phyloP scores from a whole-genome alignment of 352 stramenopile species.

The Aphanomyces euteiches region DNA sequence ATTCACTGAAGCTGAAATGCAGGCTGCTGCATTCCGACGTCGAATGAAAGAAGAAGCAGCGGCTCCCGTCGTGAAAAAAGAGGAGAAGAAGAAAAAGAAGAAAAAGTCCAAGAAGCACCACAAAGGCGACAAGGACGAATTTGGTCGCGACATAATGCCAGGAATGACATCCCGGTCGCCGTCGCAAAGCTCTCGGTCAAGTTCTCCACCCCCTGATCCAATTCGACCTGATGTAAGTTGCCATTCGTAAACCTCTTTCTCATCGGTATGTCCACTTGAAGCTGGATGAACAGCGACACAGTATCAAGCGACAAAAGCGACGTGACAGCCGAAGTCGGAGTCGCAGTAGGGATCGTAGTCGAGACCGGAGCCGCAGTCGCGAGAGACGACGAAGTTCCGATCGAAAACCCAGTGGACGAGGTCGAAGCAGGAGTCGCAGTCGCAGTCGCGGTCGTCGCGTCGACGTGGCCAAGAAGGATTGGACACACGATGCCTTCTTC shows the following conservation, averaged over 20 bases:
- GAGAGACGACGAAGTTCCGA: not conserved
- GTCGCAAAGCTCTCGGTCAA: conserved; percentile 35
- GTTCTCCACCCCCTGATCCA: conserved; percentile 53
- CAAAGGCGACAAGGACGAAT: conserved; percentile 62
- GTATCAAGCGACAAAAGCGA: conserved; percentile 19
- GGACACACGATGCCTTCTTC: conserved; percentile 70
- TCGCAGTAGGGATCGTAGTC: conserved; percentile 16
- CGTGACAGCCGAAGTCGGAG: conserved; percentile 24
- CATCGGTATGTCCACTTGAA: conserved; percentile 23
- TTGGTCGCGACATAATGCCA: conserved; percentile 59
- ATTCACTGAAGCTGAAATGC: conserved; percentile 29
- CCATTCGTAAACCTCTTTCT: not conserved
- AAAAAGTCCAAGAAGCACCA: conserved; percentile 27
- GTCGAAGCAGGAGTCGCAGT: conserved; percentile 28
- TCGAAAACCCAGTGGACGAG: conserved; percentile 30
- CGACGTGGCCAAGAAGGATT: conserved; percentile 41
- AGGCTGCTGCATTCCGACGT: conserved; percentile 23
- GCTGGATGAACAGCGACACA: conserved; percentile 43
- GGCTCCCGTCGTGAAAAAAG: conserved; percentile 9
- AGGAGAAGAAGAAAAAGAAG: conserved; percentile 37
- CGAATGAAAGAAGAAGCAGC: conserved; percentile 27
- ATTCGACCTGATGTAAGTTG: conserved; percentile 53
- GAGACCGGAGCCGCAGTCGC: conserved; percentile 25
- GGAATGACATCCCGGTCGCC: conserved; percentile 32
- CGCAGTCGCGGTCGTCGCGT: conserved; percentile 33